Evolutionary conservation across 306 rosid species (phyloP), one percentile per base, ranked within the genome.

Genomic region (Malus sieversii): DNA sequence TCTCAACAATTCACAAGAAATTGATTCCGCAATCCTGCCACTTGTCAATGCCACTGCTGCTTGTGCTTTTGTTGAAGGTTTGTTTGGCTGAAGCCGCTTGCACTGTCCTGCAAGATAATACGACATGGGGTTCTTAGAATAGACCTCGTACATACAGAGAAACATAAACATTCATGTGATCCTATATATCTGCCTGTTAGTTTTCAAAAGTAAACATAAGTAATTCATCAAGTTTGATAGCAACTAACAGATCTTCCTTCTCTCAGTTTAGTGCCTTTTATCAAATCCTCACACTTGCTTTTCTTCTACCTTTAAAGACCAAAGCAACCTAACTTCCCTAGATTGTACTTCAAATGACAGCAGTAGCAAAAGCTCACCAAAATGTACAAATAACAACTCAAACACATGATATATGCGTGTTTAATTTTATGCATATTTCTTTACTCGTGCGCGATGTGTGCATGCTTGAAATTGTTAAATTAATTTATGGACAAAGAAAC

Each of bases 21-120:
- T 85, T 79, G 84, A 88, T 62, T 89, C 91, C 23, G 76, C 57
- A 87, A 92, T 87, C 84, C 92, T 86, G 82, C 97, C 96, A 82
- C 93, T 85, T 80, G 87, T 82, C 83, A 92, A 77, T 42, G 97
- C 88, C 70, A 95, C 96, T 13, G 91, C 93, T 71, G 89, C 97
- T 85, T 95, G 98, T 72, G 97, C 96, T 78, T 85, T 88, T 38
- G 92, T 90, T 63, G 92, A 84, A 76, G 98, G 98, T 48, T 86
- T 90, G 74, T 86, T 88, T 75, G 98, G 97, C 78, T 94, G 98
- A 79, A 94, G 78, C 29, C 98, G 91, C 90, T 80, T 92, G 95
- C 90, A 88, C 79, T 84, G 95, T 85, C 97, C 98, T 94, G 90
- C 75, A 87, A 57, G 81, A 42, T 33, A 71, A 77, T 80, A 78